phyloP scores from a whole-genome alignment of 129 eudicot species.

The Centaurea solstitialis region DNA sequence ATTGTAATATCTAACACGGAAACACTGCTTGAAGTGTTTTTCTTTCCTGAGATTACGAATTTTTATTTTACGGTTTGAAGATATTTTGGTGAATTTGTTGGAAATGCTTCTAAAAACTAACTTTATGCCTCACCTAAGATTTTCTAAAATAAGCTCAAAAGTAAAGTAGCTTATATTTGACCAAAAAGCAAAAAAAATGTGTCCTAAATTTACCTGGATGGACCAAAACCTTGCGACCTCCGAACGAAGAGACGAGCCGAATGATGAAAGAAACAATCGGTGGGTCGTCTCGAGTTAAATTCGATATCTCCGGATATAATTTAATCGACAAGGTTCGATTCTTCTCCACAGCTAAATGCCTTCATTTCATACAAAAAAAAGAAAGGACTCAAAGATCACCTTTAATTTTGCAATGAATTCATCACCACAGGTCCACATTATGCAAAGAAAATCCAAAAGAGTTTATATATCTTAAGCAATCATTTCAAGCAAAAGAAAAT shows the following conservation, averaged over 20 bases:
- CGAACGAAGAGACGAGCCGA: constrained; percentile 50
- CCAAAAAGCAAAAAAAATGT: neutral
- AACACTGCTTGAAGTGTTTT: too few species aligned
- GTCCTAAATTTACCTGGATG: constrained; percentile 63
- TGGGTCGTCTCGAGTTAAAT: constrained; percentile 56
- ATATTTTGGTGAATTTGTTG: too few species aligned
- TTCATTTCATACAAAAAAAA: constrained; percentile 20
- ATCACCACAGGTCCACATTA: neutral
- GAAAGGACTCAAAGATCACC: neutral
- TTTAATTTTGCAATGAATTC: neutral
- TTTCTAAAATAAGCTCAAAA: too few species aligned
- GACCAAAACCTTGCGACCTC: constrained; percentile 65
- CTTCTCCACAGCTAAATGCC: constrained; percentile 84
- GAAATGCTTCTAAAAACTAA: too few species aligned
- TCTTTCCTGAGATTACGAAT: too few species aligned
- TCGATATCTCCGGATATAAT: constrained; percentile 70
- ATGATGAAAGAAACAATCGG: constrained; percentile 83
- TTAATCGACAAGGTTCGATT: constrained; percentile 51
- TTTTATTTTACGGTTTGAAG: too few species aligned
- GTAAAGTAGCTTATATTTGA: neutral
- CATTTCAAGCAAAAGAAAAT: neutral
- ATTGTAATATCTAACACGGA: too few species aligned
- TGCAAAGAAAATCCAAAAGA: neutral
- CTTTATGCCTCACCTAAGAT: neutral
- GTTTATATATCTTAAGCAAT: neutral